Conservation (phyloP, 2,329 filamentous ascomycete species). For the Trichoderma lentiforme region DNA sequence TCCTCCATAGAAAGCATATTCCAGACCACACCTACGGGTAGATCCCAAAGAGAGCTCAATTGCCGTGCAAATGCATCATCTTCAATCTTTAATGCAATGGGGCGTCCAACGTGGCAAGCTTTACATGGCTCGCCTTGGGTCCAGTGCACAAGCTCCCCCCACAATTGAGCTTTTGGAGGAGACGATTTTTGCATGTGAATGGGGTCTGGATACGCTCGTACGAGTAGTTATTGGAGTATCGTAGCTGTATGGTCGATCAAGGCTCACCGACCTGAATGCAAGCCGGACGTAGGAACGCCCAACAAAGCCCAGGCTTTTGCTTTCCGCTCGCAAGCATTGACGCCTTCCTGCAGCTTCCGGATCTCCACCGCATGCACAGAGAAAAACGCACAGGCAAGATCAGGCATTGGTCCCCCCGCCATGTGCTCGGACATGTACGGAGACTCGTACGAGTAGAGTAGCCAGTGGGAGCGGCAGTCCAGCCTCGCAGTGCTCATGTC, state of each 20-base stretch:
- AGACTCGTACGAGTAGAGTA: background rate
- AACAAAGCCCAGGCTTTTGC: background rate
- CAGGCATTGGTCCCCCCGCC: background rate
- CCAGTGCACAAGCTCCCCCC: background rate
- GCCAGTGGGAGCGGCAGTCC: background rate
- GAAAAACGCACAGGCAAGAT: background rate
- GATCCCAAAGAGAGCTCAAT: background rate
- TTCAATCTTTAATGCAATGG: background rate
- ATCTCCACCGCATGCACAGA: background rate
- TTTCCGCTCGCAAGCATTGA: background rate
- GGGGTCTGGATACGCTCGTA: background rate
- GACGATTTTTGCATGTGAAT: background rate
- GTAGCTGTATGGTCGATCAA: conserved; percentile 9
- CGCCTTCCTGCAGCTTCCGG: background rate
- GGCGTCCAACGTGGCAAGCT: conserved; percentile 8
- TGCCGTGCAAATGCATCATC: background rate
- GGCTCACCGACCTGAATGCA: conserved; percentile 1
- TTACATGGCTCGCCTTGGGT: background rate
- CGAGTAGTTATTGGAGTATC: background rate
- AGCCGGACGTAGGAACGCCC: background rate
- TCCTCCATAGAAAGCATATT: background rate
- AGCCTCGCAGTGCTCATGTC: background rate
- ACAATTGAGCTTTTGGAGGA: background rate
- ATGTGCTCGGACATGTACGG: background rate
- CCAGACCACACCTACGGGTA: background rate